Evolutionary conservation across 371 early-diverging fungal species (phyloP).

Genomic region (Lichtheimia corymbifera): DNA sequence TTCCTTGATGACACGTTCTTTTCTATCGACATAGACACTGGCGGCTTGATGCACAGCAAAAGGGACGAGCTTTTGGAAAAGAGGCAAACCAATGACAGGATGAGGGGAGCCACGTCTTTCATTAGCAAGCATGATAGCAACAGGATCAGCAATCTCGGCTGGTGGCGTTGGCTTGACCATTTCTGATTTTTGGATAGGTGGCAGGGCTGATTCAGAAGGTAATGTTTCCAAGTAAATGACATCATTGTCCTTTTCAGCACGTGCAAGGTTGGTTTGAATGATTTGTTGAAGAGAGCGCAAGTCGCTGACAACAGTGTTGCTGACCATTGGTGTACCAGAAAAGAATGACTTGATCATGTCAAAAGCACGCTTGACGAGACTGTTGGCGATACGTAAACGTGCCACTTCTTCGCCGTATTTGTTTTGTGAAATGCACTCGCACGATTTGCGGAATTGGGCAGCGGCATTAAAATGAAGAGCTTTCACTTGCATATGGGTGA

Average conservation of each 20-base stretch:
- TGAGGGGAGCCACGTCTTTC: conserved; percentile 28
- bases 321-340: conserved; percentile 16
- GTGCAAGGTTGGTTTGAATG: conserved; percentile 58
- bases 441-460: conserved; percentile 75
- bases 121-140: conserved; percentile 49
- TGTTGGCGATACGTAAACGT: conserved; percentile 64
- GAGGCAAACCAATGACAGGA: conserved; percentile 69
- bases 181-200: conserved; percentile 61
- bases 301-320: conserved; percentile 38
- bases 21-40: conserved; percentile 79
- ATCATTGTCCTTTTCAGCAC: conserved; percentile 90
- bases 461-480: conserved; percentile 70
- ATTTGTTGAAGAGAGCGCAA: conserved; percentile 55
- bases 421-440: conserved; percentile 67
- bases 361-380: conserved; percentile 34
- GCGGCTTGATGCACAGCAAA: conserved; percentile 89
- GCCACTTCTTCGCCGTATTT: conserved; percentile 88
- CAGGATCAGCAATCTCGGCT: conserved; percentile 39
- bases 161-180: conserved; percentile 68
- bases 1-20: conserved; percentile 67
- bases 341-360: conserved; percentile 27
- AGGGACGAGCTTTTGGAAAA: conserved; percentile 85
- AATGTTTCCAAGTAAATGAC: conserved; percentile 82
- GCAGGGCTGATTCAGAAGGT: conserved; percentile 61
- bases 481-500: conserved; percentile 69